Evolutionary conservation across 164 flowering plant genomes (phyloP).

Genomic region (Vitis labrusca): DNA sequence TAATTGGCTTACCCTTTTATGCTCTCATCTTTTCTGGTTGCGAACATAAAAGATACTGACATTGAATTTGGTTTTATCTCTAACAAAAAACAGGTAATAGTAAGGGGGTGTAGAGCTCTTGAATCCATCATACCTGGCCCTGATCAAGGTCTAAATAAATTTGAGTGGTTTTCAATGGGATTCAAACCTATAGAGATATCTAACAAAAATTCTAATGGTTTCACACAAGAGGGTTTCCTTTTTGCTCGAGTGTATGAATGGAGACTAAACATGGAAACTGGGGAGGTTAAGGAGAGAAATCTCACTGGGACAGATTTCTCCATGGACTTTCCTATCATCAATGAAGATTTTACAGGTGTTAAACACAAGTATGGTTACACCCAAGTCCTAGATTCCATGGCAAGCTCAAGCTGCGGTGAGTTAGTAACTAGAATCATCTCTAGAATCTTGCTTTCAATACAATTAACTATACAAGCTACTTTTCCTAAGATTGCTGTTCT

Average conservation of each 20-base stretch:
- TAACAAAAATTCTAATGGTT: slow-evolving; percentile 3
- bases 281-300: slow-evolving; percentile 44
- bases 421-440: neutral
- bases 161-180: slow-evolving; percentile 57
- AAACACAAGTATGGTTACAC: slow-evolving; percentile 50
- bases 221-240: slow-evolving; percentile 21
- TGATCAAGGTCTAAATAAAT: slow-evolving; percentile 44
- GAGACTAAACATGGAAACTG: slow-evolving; percentile 53
- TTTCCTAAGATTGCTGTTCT: neutral
- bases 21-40: no score
- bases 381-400: slow-evolving; percentile 39
- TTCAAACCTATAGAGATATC: slow-evolving; percentile 22
- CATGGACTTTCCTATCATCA: slow-evolving; percentile 65
- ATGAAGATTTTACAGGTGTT: slow-evolving; percentile 33
- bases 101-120: slow-evolving; percentile 54
- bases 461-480: neutral
- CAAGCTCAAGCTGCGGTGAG: slow-evolving; percentile 49
- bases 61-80: neutral
- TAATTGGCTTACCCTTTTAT: no score
- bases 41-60: neutral
- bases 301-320: slow-evolving; percentile 37
- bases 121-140: slow-evolving; percentile 65
- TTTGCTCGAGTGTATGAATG: slow-evolving; percentile 47
- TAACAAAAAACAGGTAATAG: slow-evolving; percentile 42
- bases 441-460: neutral